Percentiles rank a stretch among this genome's conserved stretches.
These are phyloP conservation scores for Fragaria iinumae DNA, from an alignment of 306 rosid species.

Conservation along the genomic window DNA sequence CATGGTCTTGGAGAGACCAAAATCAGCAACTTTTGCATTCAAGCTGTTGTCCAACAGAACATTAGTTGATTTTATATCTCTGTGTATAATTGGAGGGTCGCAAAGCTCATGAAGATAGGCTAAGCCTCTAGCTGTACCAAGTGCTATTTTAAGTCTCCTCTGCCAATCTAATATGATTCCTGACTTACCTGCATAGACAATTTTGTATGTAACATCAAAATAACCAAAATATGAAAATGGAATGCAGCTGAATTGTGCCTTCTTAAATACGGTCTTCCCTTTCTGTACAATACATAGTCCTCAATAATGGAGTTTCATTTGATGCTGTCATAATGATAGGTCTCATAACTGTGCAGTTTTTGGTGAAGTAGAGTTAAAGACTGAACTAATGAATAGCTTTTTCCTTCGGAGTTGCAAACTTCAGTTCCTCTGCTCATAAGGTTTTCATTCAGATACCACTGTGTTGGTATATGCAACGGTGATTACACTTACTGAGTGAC, in stretches of 20 bases:
- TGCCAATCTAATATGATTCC: constrained; percentile 75
- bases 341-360: not conserved
- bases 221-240: not conserved
- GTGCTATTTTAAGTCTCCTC: constrained; percentile 61
- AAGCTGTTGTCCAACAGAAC: constrained; percentile 61
- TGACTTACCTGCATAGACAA: constrained; percentile 50
- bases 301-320: too few relatives aligned
- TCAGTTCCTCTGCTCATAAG: too few relatives aligned
- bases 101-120: constrained; percentile 77
- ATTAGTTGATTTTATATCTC: constrained; percentile 79
- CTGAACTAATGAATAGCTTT: constrained; percentile 21
- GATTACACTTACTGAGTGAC: not conserved
- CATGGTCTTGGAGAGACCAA: constrained; percentile 75
- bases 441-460: too few relatives aligned
- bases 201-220: not conserved
- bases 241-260: not conserved
- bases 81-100: constrained; percentile 74
- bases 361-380: not conserved
- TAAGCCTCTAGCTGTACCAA: constrained; percentile 77
- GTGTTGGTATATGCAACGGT: not conserved
- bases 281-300: not conserved
- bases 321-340: too few relatives aligned
- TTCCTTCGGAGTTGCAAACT: too few relatives aligned
- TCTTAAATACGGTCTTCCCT: not conserved
- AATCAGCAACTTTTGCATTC: constrained; percentile 76